Percentiles rank a stretch among this genome's conserved stretches.
phyloP scores from a whole-genome alignment of 495 filamentous ascomycete species.

The Parathielavia appendiculata region DNA sequence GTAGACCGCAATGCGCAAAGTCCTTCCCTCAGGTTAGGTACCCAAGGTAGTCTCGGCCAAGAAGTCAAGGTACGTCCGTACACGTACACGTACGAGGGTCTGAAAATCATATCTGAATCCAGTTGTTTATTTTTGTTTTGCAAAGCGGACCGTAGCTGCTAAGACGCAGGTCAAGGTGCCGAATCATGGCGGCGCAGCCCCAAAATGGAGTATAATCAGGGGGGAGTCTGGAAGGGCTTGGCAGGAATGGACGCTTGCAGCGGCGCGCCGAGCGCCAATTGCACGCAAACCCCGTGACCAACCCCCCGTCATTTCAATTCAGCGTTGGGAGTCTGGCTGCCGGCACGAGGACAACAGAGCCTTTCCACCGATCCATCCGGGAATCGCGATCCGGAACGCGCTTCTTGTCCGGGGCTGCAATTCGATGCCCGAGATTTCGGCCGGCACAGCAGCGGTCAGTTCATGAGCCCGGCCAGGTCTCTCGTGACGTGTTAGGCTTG shows the following conservation, averaged over 20 bases:
- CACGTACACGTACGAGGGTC: too few relatives aligned
- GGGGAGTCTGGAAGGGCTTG: conserved; percentile 21
- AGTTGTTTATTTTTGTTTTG: not conserved
- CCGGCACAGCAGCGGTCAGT: conserved; percentile 26
- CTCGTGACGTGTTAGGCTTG: conserved; percentile 6
- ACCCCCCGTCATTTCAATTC: not conserved
- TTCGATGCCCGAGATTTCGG: conserved; percentile 10
- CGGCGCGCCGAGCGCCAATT: conserved; percentile 10
- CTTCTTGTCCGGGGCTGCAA: not conserved
- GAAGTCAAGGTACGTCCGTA: too few relatives aligned
- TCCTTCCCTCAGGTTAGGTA: too few relatives aligned
- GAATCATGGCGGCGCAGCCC: conserved; percentile 13
- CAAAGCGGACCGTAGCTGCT: not conserved
- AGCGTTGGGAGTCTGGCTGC: conserved; percentile 5
- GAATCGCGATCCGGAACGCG: conserved; percentile 7
- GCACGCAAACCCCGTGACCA: conserved; percentile 24
- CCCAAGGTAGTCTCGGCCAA: too few relatives aligned
- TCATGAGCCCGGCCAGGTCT: not conserved
- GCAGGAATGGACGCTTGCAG: conserved; percentile 20
- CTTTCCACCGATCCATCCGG: conserved; percentile 17
- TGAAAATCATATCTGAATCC: not conserved
- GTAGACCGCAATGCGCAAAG: too few relatives aligned
- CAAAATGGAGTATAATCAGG: conserved; percentile 9
- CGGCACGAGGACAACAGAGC: conserved; percentile 34
- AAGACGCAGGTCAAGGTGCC: not conserved